These are phyloP conservation scores for Ephemerocybe angulata DNA, from an alignment of 768 basidiomycete genomes.

Conservation along the genomic window DNA sequence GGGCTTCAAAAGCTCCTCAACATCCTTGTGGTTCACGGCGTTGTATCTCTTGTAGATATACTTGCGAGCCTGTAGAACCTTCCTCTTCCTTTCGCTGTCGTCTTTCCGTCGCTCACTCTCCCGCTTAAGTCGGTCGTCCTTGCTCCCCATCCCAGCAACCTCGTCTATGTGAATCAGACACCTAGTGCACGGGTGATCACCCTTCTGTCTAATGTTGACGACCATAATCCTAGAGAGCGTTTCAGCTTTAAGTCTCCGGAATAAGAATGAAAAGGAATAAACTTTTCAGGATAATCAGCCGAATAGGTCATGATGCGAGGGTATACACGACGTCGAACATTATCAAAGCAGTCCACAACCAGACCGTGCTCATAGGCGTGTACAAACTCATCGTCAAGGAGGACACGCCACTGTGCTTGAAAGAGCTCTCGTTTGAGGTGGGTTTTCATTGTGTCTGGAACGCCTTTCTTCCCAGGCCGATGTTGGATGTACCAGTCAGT, in stretches of 20 bases:
- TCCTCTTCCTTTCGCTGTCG: background rate
- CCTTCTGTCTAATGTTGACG: conserved; percentile 16
- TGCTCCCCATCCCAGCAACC: conserved; percentile 9
- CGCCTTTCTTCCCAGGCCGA: background rate
- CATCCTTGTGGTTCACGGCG: background rate
- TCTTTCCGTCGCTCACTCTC: background rate
- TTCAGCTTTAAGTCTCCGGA: conserved; percentile 1
- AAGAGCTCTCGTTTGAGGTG: conserved; percentile 19
- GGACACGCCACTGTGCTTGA: conserved; percentile 22
- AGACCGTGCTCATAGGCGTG: conserved; percentile 32
- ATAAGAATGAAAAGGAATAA: background rate
- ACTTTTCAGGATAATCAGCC: conserved; percentile 43
- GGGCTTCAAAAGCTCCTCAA: background rate
- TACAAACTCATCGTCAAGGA: conserved; percentile 33
- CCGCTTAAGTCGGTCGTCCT: background rate
- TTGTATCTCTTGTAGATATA: background rate
- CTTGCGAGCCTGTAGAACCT: background rate
- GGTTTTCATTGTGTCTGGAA: background rate
- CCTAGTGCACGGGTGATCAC: conserved; percentile 14
- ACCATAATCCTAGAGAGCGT: conserved; percentile 20
- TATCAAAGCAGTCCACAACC: conserved; percentile 27
- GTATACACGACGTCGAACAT: conserved; percentile 26
- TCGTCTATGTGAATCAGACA: conserved; percentile 10
- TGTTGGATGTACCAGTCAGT: background rate
- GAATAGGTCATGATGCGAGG: conserved; percentile 33